A percentile compares a stretch with the other conserved stretches of the same genome.
These are phyloP conservation scores for Metschnikowia vanudenii DNA, from an alignment of 805 yeast genomes.

Conservation along the genomic window DNA sequence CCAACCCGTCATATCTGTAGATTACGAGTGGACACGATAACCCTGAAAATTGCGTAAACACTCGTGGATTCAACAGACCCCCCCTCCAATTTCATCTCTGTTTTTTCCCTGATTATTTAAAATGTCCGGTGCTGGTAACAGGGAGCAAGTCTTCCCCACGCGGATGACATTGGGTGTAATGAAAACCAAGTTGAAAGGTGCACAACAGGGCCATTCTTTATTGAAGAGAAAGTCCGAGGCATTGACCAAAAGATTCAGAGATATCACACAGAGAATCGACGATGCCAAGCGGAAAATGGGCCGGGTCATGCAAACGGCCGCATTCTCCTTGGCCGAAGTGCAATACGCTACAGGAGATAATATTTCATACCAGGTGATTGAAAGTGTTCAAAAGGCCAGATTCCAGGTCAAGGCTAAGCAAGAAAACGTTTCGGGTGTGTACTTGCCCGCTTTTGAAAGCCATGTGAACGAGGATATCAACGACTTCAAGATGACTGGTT, in stretches of 20 bases:
- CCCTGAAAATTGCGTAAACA: too few species aligned
- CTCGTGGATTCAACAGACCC: too few species aligned
- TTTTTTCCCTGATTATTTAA: background rate
- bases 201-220: constrained; percentile 92
- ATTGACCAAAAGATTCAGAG: constrained; percentile 92
- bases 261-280: constrained; percentile 89
- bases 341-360: constrained; percentile 97
- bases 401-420: constrained; percentile 89
- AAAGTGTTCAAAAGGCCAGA: constrained; percentile 85
- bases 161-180: constrained; percentile 95
- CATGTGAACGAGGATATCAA: constrained; percentile 80
- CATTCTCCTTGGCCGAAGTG: constrained; percentile 95
- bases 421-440: constrained; percentile 95
- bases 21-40: background rate
- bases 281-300: constrained; percentile 98
- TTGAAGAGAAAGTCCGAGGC: constrained; percentile 97
- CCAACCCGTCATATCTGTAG: constrained; percentile 1
- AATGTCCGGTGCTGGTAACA: constrained; percentile 70
- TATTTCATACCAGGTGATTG: constrained; percentile 93
- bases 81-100: background rate
- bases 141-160: constrained; percentile 96
- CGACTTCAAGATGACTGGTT: constrained; percentile 93
- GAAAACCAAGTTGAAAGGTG: constrained; percentile 96
- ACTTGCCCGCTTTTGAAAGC: constrained; percentile 88
- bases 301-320: constrained; percentile 96